Evolutionary conservation across 805 yeast species (phyloP).

Genomic region (Sugiyamaella boreocaroliniensis): DNA sequence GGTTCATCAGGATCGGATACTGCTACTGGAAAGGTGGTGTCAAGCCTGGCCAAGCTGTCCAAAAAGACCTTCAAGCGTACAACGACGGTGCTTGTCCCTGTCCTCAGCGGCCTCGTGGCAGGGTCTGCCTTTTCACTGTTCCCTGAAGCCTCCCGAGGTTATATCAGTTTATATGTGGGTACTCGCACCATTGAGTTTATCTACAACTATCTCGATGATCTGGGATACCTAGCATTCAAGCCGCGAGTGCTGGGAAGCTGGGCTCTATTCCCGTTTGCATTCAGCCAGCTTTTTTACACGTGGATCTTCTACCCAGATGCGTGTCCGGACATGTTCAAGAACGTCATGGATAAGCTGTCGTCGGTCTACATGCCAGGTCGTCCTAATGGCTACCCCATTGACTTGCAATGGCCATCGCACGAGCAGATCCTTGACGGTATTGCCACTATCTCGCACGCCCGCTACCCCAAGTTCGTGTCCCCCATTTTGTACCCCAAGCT

Average conservation of each 20-base stretch:
- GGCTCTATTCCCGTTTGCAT: constrained; percentile 36
- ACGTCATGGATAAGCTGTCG: constrained; percentile 26
- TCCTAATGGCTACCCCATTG: constrained; percentile 28
- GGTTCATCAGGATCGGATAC: constrained; percentile 3
- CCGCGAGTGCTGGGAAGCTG: constrained; percentile 35
- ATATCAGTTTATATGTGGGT: constrained; percentile 29
- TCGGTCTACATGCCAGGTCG: constrained; percentile 26
- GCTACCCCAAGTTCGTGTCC: constrained; percentile 30
- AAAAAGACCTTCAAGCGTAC: constrained; percentile 6
- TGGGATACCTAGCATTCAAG: constrained; percentile 29
- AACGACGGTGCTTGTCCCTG: constrained; percentile 11
- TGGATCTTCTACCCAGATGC: constrained; percentile 31
- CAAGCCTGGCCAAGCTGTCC: neutral
- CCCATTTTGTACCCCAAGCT: constrained; percentile 25
- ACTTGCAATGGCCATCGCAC: constrained; percentile 30
- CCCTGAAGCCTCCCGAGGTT: constrained; percentile 25
- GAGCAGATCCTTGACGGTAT: constrained; percentile 28
- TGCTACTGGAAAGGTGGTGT: constrained; percentile 2
- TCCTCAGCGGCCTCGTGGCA: constrained; percentile 23
- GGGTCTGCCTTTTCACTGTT: constrained; percentile 23
- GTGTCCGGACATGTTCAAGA: constrained; percentile 29
- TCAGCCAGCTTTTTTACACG: constrained; percentile 34
- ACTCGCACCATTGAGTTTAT: constrained; percentile 31
- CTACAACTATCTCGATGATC: constrained; percentile 32
- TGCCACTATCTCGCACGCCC: constrained; percentile 25